These are phyloP conservation scores for Rhizophagus sp. DNA, from an alignment of 192 early-diverging fungal genomes.

Conservation along the genomic window DNA sequence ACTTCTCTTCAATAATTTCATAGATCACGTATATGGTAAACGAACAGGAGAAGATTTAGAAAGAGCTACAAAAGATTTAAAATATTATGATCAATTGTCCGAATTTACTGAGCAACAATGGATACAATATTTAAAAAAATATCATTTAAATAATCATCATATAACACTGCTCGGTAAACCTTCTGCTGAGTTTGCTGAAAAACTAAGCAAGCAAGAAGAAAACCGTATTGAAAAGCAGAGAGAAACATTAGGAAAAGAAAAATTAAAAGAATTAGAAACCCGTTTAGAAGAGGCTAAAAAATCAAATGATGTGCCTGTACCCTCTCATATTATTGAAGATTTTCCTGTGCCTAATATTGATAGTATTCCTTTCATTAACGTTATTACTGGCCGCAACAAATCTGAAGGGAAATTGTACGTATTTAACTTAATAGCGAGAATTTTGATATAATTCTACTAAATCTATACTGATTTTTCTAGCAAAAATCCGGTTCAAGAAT, in stretches of 20 bases:
- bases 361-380: conserved; percentile 54
- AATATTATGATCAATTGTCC: conserved; percentile 44
- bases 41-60: conserved; percentile 50
- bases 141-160: conserved; percentile 45
- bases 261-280: conserved; percentile 49
- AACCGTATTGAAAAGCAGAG: conserved; percentile 54
- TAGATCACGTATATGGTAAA: conserved; percentile 58
- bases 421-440: background rate
- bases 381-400: conserved; percentile 47
- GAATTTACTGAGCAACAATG: conserved; percentile 48
- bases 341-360: conserved; percentile 55
- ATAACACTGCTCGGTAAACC: conserved; percentile 55
- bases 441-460: too few species aligned
- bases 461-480: conserved; percentile 21
- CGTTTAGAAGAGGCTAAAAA: conserved; percentile 49
- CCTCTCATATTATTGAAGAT: conserved; percentile 54
- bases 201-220: conserved; percentile 49
- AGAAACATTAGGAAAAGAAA: conserved; percentile 44
- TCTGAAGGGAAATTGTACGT: conserved; percentile 45
- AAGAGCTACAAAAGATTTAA: conserved; percentile 42
- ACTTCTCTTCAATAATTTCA: background rate
- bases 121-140: conserved; percentile 49
- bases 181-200: conserved; percentile 53
- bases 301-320: conserved; percentile 54
- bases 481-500: conserved; percentile 48